These are phyloP conservation scores for Fragaria iinumae DNA, from an alignment of 306 rosid species.

Conservation along the genomic window DNA sequence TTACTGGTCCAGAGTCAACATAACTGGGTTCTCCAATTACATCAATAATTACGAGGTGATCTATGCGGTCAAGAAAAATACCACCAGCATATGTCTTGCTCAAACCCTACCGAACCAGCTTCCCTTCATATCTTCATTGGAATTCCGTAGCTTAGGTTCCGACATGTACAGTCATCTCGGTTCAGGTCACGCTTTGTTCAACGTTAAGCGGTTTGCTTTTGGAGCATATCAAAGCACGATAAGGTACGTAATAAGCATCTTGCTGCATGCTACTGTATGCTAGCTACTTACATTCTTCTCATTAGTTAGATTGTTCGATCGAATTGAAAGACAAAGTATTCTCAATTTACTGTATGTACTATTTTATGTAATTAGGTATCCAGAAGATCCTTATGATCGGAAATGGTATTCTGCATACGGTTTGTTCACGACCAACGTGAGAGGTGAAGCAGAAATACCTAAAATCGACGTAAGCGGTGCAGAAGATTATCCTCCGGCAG, in stretches of 20 bases:
- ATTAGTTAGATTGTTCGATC: too few species aligned
- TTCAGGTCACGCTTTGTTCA: conserved; percentile 24
- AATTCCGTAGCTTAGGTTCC: conserved; percentile 42
- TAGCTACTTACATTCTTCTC: too few species aligned
- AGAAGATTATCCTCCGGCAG: conserved; percentile 42
- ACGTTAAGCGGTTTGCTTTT: conserved; percentile 24
- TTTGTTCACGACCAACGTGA: too few species aligned
- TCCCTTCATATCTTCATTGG: conserved; percentile 50
- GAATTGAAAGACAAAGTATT: too few species aligned
- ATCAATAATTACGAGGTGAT: conserved; percentile 29
- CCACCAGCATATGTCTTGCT: conserved; percentile 48
- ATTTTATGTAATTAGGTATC: conserved; percentile 21
- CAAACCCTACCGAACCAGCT: conserved; percentile 34
- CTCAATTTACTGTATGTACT: too few species aligned
- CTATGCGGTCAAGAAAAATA: conserved; percentile 29
- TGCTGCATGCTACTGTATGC: too few species aligned
- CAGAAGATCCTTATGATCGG: conserved; percentile 36
- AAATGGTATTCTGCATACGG: conserved; percentile 20
- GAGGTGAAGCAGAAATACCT: too few species aligned
- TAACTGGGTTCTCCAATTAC: neutral
- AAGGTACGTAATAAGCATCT: neutral
- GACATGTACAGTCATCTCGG: conserved; percentile 36
- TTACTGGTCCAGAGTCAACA: conserved; percentile 16
- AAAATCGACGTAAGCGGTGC: conserved; percentile 15
- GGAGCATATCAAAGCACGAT: conserved; percentile 22